Base-by-base conservation (phyloP, 1,284 basidiomycete species). In the Cutaneotrichosporon cavernicola region DNA sequence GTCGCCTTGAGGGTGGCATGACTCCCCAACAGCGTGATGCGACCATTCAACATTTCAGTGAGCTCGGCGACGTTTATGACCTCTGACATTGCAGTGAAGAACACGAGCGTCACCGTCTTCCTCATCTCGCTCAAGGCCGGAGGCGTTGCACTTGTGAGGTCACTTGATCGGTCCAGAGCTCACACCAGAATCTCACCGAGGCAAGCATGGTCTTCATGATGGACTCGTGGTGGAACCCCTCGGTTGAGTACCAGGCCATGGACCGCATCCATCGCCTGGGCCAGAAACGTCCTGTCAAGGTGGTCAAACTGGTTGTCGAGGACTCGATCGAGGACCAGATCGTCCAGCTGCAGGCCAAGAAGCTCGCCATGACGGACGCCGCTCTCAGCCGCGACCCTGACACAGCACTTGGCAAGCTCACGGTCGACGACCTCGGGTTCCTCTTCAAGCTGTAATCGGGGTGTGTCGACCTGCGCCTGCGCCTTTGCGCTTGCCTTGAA, bases 1-100 rank as follows among this genome's bases (percentile, higher is more conserved):
- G 94, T 76, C 89, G 97, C 47, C 83, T 99, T 53, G 93, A 98
- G 80, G 97, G 97, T 59, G 92, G 91, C 22, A 99, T 99, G 96
- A 90, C 89, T 22, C 96, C 96, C 18, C 91, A 96, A 76, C 94
- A 95, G 62, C 87, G 96, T 70, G 92, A 98, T 80, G 90, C 91
- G 30, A 97, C 94, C 8, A 96, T 97, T 76, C 88, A 94, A 78
- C 87, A 97, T 78, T 97, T 97, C 79, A 96, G 91, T 92, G 74
- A 53, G 51, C 31, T 30, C 6, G 57, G 88, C 80, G 32, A 11
- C 31, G 9, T 40, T 31, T 43, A 10, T 22, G 43, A n/a, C 6
- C 13, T 34, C 66, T 68, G 50, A 67, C 58, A 9, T 11, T 43
- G 1, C 60, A 92, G 90, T 94, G 90, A 90, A 90, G 74, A 97